These are phyloP conservation scores for Candida dubliniensis DNA, from an alignment of 1,139 yeast genomes.

Conservation along the genomic window DNA sequence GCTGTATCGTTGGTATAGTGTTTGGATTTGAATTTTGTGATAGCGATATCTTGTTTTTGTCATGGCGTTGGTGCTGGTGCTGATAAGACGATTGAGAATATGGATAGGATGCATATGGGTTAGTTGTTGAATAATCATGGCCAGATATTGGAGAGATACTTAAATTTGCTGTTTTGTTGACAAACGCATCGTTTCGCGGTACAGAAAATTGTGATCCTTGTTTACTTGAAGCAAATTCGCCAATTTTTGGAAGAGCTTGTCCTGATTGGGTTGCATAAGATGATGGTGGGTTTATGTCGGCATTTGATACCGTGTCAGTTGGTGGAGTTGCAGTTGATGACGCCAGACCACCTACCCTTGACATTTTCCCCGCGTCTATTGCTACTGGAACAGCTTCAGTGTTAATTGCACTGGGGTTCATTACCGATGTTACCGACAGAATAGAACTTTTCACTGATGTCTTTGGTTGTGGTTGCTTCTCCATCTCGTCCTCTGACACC, in stretches of 20 bases:
- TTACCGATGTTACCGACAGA: neutral
- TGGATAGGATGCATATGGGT: neutral
- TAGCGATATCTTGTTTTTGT: neutral
- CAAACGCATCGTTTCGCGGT: neutral
- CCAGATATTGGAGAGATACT: neutral
- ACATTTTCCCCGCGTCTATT: too few species aligned
- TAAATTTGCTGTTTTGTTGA: neutral
- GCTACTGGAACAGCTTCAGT: too few species aligned
- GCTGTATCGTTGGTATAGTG: too few species aligned
- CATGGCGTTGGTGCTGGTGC: neutral
- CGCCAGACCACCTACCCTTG: too few species aligned
- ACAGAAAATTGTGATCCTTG: neutral
- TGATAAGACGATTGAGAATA: neutral
- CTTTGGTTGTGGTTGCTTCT: slow-evolving; percentile 5
- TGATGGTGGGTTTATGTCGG: neutral
- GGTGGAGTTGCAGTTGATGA: neutral
- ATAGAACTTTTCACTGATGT: neutral
- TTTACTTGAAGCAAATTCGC: neutral
- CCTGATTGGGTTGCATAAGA: too few species aligned
- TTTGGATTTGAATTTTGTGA: too few species aligned
- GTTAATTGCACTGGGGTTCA: too few species aligned
- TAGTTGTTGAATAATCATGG: neutral
- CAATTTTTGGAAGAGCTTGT: too few species aligned
- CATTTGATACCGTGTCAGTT: neutral
- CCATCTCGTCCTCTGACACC: slow-evolving; percentile 11